Base-by-base conservation (phyloP, 2,329 filamentous ascomycete species). In the Aspergillus tubingensis region DNA sequence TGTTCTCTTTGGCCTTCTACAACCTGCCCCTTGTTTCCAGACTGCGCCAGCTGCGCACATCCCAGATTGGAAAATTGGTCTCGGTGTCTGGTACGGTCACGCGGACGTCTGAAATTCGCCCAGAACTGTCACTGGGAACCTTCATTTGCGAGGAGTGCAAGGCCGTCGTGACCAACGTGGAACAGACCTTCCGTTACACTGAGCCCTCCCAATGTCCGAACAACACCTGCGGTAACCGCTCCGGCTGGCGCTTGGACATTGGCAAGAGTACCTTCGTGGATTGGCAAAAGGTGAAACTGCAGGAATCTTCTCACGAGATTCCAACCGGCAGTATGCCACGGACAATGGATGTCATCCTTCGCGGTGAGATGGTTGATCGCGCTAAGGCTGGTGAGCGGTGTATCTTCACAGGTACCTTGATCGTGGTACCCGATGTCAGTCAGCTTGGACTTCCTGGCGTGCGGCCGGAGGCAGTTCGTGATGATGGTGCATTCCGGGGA, bases 351-450 rank as follows among this genome's bases (percentile, higher is more conserved):
- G 90, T 99, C 44, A 97, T 99, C 67, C 79, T 99, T 36, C 89
- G 95, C 62, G 95, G 95, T 71, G 95, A 99, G 76, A 97, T 99
- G 81, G 95, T 99, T 25, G 95, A 99, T 71, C 88, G 95, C 54
- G 93, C 94, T 55, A 98, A 98, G 81, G 95, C 95, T 52, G 95
- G 95, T 65, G 95, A 99, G 78, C 97, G 96, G 78, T 99, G 95
- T 76, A 91, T 99, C 71, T 99, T 99, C 76, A 98, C 94, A 0
- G 95, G 95, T 65, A 93, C 93, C 5, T 80, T 98, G 65, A 98
- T 99, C 62, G 95, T 99, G 17, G 92, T 99, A 36, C 95, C 95
- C 0, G 95, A 99, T 75, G 92, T 99, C 62, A 96, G 92, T 72
- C 95, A 98, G 75, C 86, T 99, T 59, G 90, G 93, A 41, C 86